Evolutionary conservation across 2,329 filamentous ascomycete genomes (phyloP), one percentile per base, ranked within the genome.

Genomic region (Pseudogymnoascus sp.): DNA sequence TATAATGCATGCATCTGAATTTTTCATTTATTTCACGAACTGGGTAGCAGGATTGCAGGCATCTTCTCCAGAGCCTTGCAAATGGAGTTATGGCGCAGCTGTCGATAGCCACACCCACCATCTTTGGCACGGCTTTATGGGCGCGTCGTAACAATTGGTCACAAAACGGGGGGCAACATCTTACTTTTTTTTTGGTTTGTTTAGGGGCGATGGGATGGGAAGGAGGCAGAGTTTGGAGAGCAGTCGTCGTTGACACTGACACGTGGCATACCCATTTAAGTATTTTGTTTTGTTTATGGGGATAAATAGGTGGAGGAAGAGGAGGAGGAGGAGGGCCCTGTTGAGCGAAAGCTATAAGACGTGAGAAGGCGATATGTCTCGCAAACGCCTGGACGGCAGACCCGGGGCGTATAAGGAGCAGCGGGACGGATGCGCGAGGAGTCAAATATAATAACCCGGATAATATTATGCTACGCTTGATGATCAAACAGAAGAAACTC

Each of bases 331-430:
- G 47, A 32, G 28, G 28, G 28, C 47, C n/a, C 32, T 54, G 28
- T 54, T 54, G 47, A 54, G 47, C 47, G 47, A 54, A 54, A 54
- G 47, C 47, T 54, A 34, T 54, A 54, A 34, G 47, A 54, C 16
- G 14, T 54, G 47, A 54, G 16, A 32, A 32, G 47, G 47, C 28
- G 30, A 54, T 54, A 32, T 54, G 28, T 54, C 47, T 54, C 47
- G 47, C 47, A 54, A 54, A 54, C 47, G 47, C 47, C 47, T 54
- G 47, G 47, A 54, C n/a, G 47, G 47, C 28, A 54, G 47, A 54
- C 28, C 47, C 47, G 28, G 28, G 28, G 47, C 47, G 47, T 54
- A 25, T 25, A 28, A 11, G 16, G 28, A 54, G 28, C 25, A 1
- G 43, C 8, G 43, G 43, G n/a, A 30, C 7, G 43, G 14, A 25